phyloP scores from a whole-genome alignment of 495 filamentous ascomycete genomes.

The Chlorociboria aeruginascens region DNA sequence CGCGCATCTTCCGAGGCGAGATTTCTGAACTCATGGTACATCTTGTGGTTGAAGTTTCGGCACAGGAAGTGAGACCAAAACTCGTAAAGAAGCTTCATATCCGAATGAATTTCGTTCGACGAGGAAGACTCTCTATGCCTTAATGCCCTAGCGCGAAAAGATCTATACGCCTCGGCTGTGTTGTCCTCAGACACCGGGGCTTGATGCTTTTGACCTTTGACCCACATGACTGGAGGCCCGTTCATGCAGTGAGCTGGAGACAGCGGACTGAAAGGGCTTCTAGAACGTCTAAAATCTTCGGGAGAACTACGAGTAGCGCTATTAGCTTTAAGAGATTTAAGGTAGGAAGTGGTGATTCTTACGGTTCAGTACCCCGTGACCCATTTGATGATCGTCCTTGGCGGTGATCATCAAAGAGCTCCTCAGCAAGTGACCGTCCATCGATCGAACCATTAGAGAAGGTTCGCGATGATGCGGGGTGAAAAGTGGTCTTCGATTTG shows the following conservation, averaged over 20 bases:
- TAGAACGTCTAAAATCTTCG: conserved; percentile 13
- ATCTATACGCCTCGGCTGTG: conserved; percentile 39
- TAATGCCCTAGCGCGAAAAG: conserved; percentile 44
- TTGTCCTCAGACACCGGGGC: conserved; percentile 22
- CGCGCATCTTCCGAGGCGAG: conserved; percentile 57
- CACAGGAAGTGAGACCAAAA: conserved; percentile 73
- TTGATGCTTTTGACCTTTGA: conserved; percentile 16
- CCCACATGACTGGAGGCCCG: conserved; percentile 21
- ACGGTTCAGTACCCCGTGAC: conserved; percentile 23
- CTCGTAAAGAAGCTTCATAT: conserved; percentile 56
- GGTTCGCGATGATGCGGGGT: conserved; percentile 30
- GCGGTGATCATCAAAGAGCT: conserved; percentile 18
- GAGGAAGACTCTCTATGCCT: conserved; percentile 39
- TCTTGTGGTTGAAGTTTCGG: conserved; percentile 60
- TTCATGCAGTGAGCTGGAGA: conserved; percentile 13
- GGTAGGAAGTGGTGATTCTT: conserved; percentile 6
- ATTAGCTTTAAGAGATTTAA: not conserved
- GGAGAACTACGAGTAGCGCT: conserved; percentile 13
- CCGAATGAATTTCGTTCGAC: conserved; percentile 34
- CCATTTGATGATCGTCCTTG: conserved; percentile 22
- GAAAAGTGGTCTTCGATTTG: conserved; percentile 22
- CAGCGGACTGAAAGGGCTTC: conserved; percentile 14
- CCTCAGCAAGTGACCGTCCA: conserved; percentile 28
- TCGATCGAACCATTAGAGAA: conserved; percentile 47
- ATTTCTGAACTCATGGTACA: conserved; percentile 71